These are phyloP conservation scores for Hymenoscyphus repandus DNA, from an alignment of 2,329 filamentous ascomycete species.

Conservation along the genomic window DNA sequence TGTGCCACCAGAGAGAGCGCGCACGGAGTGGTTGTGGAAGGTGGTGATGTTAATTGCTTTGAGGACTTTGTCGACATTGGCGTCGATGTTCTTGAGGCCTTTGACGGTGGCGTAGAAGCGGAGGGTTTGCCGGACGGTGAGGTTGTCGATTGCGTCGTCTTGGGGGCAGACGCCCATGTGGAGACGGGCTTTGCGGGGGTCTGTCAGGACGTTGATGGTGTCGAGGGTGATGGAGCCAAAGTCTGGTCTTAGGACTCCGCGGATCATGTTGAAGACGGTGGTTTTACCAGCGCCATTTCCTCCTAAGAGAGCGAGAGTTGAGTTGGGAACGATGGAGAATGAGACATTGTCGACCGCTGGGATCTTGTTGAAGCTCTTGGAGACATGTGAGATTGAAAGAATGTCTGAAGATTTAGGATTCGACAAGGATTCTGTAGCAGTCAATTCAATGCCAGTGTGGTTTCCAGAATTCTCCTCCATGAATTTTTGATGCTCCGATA, in stretches of 20 bases:
- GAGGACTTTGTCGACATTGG: conserved; percentile 29
- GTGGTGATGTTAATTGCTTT: conserved; percentile 26
- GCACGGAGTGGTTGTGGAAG: conserved; percentile 24
- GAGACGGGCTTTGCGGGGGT: conserved; percentile 20
- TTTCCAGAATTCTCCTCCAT: conserved; percentile 9
- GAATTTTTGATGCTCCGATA: conserved; percentile 22
- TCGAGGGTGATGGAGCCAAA: conserved; percentile 58
- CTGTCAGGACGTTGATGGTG: conserved; percentile 44
- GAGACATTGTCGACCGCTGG: conserved; percentile 59
- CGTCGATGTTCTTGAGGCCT: conserved; percentile 27
- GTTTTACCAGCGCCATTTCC: conserved; percentile 64
- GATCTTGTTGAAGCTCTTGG: conserved; percentile 54
- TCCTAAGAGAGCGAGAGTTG: conserved; percentile 60
- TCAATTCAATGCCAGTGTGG: not conserved
- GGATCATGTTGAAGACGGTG: conserved; percentile 60
- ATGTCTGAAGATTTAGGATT: conserved; percentile 29
- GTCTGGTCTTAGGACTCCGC: conserved; percentile 54
- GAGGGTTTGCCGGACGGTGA: conserved; percentile 32
- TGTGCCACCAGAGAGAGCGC: conserved; percentile 30
- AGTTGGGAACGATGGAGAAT: conserved; percentile 53
- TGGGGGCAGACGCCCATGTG: conserved; percentile 33
- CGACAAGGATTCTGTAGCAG: not conserved
- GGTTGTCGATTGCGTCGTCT: conserved; percentile 32
- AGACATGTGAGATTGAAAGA: conserved; percentile 58
- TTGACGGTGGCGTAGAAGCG: conserved; percentile 30